Evolutionary conservation across 495 filamentous ascomycete species (phyloP).

Genomic region (Penicillium cosmopolitanum): DNA sequence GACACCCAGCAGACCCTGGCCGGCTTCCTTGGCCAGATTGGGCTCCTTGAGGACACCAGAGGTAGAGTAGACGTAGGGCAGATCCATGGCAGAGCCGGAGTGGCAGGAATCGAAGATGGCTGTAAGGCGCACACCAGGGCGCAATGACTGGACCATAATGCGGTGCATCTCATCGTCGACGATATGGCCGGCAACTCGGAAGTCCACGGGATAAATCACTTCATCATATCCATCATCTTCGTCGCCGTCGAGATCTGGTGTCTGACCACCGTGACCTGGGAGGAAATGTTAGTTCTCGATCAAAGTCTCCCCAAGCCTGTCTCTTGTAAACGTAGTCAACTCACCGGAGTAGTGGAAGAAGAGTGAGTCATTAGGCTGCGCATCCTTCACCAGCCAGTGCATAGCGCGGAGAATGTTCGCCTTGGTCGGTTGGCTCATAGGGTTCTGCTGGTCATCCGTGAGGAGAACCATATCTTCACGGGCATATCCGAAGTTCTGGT

Average conservation of each 20-base stretch:
- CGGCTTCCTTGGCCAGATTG: constrained; percentile 96
- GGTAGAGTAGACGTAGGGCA: constrained; percentile 97
- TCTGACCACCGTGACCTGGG: constrained; percentile 92
- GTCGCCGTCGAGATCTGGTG: constrained; percentile 92
- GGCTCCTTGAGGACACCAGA: constrained; percentile 96
- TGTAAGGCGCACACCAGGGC: constrained; percentile 85
- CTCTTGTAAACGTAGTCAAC: constrained; percentile 23
- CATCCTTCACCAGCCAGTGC: constrained; percentile 98
- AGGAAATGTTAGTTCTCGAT: background rate
- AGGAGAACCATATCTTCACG: constrained; percentile 98
- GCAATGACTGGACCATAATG: constrained; percentile 88
- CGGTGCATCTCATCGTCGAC: constrained; percentile 98
- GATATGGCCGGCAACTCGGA: constrained; percentile 86
- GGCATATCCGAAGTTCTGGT: constrained; percentile 89
- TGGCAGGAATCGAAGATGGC: constrained; percentile 99
- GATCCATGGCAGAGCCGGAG: constrained; percentile 91
- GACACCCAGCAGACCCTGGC: constrained; percentile 86
- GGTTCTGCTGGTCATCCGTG: constrained; percentile 96
- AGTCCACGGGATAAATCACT: constrained; percentile 97
- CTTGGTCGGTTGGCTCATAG: constrained; percentile 96
- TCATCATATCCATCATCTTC: constrained; percentile 97
- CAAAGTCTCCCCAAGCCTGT: too few relatives aligned
- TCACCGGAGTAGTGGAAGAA: constrained; percentile 98
- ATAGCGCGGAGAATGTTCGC: constrained; percentile 95
- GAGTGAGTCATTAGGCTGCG: constrained; percentile 88